Evolutionary conservation across 345 rosid species (phyloP).

Genomic region (Raphanus sativus): DNA sequence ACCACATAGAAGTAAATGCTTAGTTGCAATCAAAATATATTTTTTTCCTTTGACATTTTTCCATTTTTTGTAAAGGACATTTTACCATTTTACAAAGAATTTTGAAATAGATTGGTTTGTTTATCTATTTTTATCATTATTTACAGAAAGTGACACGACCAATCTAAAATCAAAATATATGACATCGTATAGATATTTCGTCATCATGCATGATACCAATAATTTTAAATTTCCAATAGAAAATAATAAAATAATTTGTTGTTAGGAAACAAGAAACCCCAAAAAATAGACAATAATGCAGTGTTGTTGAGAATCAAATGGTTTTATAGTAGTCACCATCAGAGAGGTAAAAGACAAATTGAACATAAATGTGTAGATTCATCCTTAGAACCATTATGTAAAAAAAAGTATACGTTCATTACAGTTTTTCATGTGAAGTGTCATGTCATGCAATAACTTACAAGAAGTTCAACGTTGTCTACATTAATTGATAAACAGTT

Average conservation of each 20-base stretch:
- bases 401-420: not conserved
- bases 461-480: constrained; percentile 33
- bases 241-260: not conserved
- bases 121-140: not conserved
- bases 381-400: constrained; percentile 21
- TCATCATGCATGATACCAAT: constrained; percentile 1
- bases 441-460: constrained; percentile 30
- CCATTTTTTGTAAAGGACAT: not conserved
- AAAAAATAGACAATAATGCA: not conserved
- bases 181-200: not conserved
- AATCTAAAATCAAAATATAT: not conserved
- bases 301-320: constrained; percentile 33
- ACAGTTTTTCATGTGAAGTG: constrained; percentile 21
- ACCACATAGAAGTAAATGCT: not conserved
- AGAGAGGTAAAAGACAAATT: constrained; percentile 27
- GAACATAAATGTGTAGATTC: constrained; percentile 11
- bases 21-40: not conserved
- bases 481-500: constrained; percentile 13
- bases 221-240: not conserved
- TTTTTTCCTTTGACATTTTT: not conserved
- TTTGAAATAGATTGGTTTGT: not conserved
- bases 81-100: not conserved
- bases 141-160: not conserved
- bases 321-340: constrained; percentile 28
- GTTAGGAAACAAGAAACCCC: not conserved